Evolutionary conservation across 2,329 filamentous ascomycete genomes (phyloP), one percentile per base, ranked within the genome.

Genomic region (Apiospora aurea): DNA sequence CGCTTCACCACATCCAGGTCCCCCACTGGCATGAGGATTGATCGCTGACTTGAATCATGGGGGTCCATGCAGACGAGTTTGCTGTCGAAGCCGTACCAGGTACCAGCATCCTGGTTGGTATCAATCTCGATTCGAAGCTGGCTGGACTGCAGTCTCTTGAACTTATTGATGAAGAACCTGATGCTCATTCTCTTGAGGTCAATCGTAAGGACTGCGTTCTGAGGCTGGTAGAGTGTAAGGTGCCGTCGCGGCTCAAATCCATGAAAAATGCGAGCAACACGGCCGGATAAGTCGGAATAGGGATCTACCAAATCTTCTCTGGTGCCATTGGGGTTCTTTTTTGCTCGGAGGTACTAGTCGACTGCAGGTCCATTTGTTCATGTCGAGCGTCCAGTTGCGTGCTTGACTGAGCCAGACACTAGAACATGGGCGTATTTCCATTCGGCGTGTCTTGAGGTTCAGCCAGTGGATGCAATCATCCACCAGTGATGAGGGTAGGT

Each of bases 391-490:
- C 84, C 84, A 87, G 53, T 82, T 79, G 0, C 69, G 73, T 0
- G 0, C 14, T 7, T 74, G 53, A 34, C 72, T 72, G 10, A 66
- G 49, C 75, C 75, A 76, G 1, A 68, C 53, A 13, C 72, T 24
- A 4, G 21, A 34, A 51, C 73, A 64, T 0, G 72, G 83, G 11
- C 90, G 82, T 29, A 91, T 85, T 64, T 92, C 87, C 0, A 93
- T 69, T 0, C 80, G 69, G 2, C 82, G 81, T 1, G 79, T 70
- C 80, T 1, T 72, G 5, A 78, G 70, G 44, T 79, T 73, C 4
- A 92, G 80, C 89, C 90, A 93, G 73, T 93, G 90, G 0, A 87
- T 81, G 69, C 87, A 91, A 8, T 85, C 79, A 0, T 87, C 78
- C 0, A 90, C 73, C 0, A 93, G 80, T 0, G 82, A 77, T 0